These are phyloP conservation scores for Benincasa hispida DNA, from an alignment of 306 rosid species.

Conservation along the genomic window DNA sequence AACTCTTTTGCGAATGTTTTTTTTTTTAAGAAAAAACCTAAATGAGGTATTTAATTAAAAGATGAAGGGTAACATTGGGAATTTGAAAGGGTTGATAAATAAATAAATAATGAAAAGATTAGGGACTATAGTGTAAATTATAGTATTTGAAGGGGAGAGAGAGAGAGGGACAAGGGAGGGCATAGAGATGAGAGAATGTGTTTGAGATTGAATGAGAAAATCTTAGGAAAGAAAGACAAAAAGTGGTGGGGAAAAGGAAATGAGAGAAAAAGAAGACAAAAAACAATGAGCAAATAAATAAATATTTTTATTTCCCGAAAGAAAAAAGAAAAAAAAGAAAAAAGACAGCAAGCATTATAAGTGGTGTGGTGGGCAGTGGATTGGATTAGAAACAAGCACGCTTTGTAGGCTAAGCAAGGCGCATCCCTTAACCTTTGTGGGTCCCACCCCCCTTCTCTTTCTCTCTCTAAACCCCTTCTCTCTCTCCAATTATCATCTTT, in stretches of 20 bases:
- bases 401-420: slow-evolving; percentile 8
- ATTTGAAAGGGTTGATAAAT: not conserved
- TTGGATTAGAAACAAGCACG: slow-evolving; percentile 3
- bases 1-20: too few relatives aligned
- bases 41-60: too few relatives aligned
- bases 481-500: not conserved
- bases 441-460: not conserved
- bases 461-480: not conserved
- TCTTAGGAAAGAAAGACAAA: not conserved
- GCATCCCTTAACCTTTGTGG: not conserved
- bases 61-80: too few relatives aligned
- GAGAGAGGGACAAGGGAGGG: not conserved
- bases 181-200: not conserved
- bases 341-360: not conserved
- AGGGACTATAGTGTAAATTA: not conserved
- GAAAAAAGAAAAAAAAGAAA: not conserved
- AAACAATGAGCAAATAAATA: not conserved
- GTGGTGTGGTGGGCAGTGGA: slow-evolving; percentile 2
- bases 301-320: not conserved
- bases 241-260: not conserved
- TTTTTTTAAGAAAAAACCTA: too few relatives aligned
- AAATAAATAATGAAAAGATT: not conserved
- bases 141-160: not conserved
- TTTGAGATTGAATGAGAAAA: not conserved
- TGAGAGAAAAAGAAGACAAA: not conserved